Conservation (phyloP, 225 moss, liverwort and hornwort species). For the Pleurozium schreberi region DNA sequence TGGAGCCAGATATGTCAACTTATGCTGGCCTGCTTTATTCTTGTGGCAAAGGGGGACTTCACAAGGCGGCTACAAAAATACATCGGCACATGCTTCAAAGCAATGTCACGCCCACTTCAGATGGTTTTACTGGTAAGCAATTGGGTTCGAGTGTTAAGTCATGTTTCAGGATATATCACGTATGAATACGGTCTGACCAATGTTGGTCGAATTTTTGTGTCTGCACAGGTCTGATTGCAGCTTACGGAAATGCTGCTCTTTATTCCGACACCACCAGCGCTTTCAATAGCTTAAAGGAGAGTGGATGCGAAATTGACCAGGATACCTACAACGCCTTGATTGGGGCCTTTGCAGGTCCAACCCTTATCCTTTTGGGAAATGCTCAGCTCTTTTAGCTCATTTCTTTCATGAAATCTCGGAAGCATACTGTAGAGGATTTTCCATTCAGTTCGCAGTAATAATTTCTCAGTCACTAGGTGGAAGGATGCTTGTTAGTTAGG, state of each 20-base stretch:
- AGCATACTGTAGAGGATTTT: neutral
- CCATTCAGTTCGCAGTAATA: no score
- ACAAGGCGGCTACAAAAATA: conserved; percentile 79
- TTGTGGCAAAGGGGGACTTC: conserved; percentile 96
- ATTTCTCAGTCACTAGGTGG: neutral
- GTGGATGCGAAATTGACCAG: conserved; percentile 69
- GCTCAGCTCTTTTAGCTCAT: neutral
- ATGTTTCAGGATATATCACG: neutral
- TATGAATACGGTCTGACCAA: neutral
- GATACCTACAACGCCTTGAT: conserved; percentile 76
- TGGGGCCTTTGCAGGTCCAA: conserved; percentile 57
- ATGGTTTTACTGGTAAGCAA: conserved; percentile 66
- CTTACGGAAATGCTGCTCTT: conserved; percentile 89
- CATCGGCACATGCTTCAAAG: conserved; percentile 80
- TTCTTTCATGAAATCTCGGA: neutral
- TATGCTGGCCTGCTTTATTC: conserved; percentile 79
- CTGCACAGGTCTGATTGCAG: conserved; percentile 60
- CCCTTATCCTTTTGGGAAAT: neutral
- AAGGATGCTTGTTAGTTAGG: neutral
- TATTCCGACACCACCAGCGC: conserved; percentile 63
- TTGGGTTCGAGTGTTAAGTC: neutral
- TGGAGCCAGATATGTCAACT: conserved; percentile 73
- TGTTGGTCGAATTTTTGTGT: neutral
- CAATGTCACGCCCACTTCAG: conserved; percentile 55
- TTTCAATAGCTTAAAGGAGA: conserved; percentile 64